These are phyloP conservation scores for Xylaria sp. DNA, from an alignment of 2,329 filamentous ascomycete genomes.

Conservation along the genomic window DNA sequence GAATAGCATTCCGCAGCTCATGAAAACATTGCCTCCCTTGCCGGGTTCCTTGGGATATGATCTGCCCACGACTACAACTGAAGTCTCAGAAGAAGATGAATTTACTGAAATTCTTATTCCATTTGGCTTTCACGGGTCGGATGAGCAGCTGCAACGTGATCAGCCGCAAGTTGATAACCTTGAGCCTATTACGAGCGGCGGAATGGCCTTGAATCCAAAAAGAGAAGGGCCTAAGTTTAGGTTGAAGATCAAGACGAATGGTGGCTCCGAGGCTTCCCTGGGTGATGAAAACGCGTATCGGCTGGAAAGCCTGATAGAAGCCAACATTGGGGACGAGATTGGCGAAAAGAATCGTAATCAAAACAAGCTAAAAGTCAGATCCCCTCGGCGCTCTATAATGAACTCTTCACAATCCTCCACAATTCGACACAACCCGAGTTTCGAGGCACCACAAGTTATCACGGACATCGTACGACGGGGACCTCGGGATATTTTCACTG, in stretches of 20 bases:
- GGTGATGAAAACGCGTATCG: constrained; percentile 20
- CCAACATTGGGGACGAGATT: constrained; percentile 16
- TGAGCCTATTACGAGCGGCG: neutral
- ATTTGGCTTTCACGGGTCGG: constrained; percentile 30
- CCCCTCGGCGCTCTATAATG: constrained; percentile 27
- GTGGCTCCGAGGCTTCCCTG: constrained; percentile 25
- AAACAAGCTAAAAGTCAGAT: constrained; percentile 36
- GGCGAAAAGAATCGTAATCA: constrained; percentile 13
- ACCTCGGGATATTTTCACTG: constrained; percentile 37
- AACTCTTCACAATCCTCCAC: constrained; percentile 31
- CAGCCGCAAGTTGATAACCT: neutral
- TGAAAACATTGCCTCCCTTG: constrained; percentile 57
- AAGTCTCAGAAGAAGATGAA: constrained; percentile 34
- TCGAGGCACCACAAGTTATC: constrained; percentile 23
- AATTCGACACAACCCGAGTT: constrained; percentile 31
- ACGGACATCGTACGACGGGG: constrained; percentile 28
- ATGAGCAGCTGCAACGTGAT: neutral
- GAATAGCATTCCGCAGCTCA: constrained; percentile 57
- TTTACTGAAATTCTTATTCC: constrained; percentile 39
- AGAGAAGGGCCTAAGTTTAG: constrained; percentile 36
- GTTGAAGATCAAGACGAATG: constrained; percentile 34
- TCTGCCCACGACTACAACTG: constrained; percentile 29
- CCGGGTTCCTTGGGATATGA: constrained; percentile 42
- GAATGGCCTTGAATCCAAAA: constrained; percentile 15
- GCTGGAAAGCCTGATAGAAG: constrained; percentile 18